A percentile compares a stretch with the other conserved stretches of the same genome.
Evolutionary conservation across 768 basidiomycete species (phyloP).

Genomic region (Agaricus subrufescens): DNA sequence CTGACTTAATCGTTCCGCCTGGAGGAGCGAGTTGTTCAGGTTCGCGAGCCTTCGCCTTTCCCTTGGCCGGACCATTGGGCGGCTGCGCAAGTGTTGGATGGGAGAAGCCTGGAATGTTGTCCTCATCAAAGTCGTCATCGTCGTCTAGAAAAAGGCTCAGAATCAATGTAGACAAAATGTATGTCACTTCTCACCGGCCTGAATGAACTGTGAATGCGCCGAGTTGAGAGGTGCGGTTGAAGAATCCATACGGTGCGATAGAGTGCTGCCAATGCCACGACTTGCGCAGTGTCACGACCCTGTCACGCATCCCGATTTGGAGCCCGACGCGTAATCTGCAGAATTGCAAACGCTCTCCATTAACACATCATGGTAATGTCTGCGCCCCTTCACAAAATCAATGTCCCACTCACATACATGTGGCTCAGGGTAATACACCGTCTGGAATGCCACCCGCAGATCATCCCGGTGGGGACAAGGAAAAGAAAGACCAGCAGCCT

Average conservation of each 20-base stretch:
- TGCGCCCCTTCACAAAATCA: background rate
- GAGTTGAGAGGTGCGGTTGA: constrained; percentile 46
- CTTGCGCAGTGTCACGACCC: constrained; percentile 23
- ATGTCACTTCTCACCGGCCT: constrained; percentile 48
- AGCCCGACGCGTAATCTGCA: constrained; percentile 47
- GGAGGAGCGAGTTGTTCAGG: constrained; percentile 49
- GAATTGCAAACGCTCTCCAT: constrained; percentile 12
- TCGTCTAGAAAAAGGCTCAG: constrained; percentile 38
- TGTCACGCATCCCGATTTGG: constrained; percentile 29
- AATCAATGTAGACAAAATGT: background rate
- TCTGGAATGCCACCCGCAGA: constrained; percentile 52
- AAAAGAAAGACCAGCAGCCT: constrained; percentile 42
- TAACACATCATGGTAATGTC: constrained; percentile 22
- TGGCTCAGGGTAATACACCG: constrained; percentile 64
- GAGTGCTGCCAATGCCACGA: background rate
- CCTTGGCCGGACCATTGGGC: constrained; percentile 51
- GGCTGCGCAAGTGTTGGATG: constrained; percentile 49
- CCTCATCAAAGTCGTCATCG: constrained; percentile 82
- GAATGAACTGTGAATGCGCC: constrained; percentile 72
- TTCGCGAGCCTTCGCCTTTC: constrained; percentile 61
- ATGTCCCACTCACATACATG: background rate
- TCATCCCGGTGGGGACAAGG: constrained; percentile 27
- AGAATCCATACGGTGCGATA: constrained; percentile 29
- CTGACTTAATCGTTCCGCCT: constrained; percentile 22
- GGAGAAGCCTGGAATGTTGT: constrained; percentile 74